phyloP scores from a whole-genome alignment of 2,329 filamentous ascomycete genomes.

The Kalmusia sp. region DNA sequence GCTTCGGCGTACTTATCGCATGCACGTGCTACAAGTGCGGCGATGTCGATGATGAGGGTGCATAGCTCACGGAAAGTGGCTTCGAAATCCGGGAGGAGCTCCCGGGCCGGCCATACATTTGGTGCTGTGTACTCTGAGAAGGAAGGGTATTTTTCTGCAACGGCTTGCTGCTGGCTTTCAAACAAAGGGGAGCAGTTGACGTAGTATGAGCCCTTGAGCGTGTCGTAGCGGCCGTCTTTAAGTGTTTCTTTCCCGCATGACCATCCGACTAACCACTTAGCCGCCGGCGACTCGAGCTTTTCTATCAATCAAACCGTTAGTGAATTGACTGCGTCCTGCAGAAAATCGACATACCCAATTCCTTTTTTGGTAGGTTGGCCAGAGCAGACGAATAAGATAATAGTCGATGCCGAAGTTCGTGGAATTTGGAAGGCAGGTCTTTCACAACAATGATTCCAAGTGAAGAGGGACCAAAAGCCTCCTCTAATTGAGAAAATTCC shows the following conservation, averaged over 20 bases:
- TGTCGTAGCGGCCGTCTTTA: conserved; percentile 78
- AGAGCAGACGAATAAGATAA: conserved; percentile 90
- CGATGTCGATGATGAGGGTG: conserved; percentile 84
- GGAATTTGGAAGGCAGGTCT: conserved; percentile 77
- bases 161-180: conserved; percentile 63
- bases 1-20: conserved; percentile 85
- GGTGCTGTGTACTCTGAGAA: conserved; percentile 89
- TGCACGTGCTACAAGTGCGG: conserved; percentile 84
- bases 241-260: conserved; percentile 83
- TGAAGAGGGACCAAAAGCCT: conserved; percentile 89
- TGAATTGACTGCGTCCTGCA: too few species aligned
- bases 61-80: conserved; percentile 77
- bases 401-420: conserved; percentile 72
- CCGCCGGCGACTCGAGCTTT: conserved; percentile 56
- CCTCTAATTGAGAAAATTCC: conserved; percentile 66
- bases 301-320: too few species aligned
- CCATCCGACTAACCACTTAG: conserved; percentile 74
- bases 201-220: conserved; percentile 83
- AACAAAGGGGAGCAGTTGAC: conserved; percentile 75
- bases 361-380: conserved; percentile 74
- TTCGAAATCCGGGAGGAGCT: conserved; percentile 77
- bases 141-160: conserved; percentile 61
- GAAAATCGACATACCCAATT: conserved; percentile 78
- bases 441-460: conserved; percentile 94
- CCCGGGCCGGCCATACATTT: conserved; percentile 83